Conservation (phyloP, 1,284 basidiomycete genomes). For the Sphagnurus paluster region DNA sequence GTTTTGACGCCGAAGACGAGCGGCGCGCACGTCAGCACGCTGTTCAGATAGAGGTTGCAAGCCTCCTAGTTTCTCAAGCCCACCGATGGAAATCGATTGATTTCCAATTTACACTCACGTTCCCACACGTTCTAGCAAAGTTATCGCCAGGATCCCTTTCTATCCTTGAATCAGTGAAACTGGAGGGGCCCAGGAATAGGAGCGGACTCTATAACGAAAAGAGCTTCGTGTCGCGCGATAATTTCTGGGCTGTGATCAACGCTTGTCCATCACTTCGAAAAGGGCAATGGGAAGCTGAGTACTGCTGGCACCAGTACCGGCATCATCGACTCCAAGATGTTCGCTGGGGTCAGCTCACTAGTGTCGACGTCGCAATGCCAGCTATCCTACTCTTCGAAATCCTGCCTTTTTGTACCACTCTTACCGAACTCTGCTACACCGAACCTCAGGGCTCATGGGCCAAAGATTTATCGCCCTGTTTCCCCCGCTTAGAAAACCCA, state of each 20-base stretch:
- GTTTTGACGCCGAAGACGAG: neutral
- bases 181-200: constrained; percentile 2
- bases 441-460: neutral
- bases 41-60: neutral
- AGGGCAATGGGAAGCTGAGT: constrained; percentile 10
- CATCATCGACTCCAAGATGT: constrained; percentile 1
- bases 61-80: constrained; percentile 1
- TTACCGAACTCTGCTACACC: constrained; percentile 9
- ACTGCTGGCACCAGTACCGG: no score
- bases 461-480: no score
- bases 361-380: constrained; percentile 10
- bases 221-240: neutral
- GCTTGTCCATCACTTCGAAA: constrained; percentile 2
- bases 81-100: constrained; percentile 12
- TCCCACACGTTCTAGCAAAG: constrained; percentile 1
- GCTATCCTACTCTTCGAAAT: constrained; percentile 7
- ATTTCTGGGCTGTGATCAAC: constrained; percentile 6
- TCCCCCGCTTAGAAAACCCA: no score
- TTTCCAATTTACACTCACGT: constrained; percentile 3
- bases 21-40: neutral
- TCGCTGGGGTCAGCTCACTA: constrained; percentile 11
- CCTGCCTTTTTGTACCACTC: constrained; percentile 10
- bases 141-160: neutral
- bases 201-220: neutral
- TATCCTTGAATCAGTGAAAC: constrained; percentile 5